Evolutionary conservation across 257 asterid species (phyloP).

Genomic region (Solanum pinnatisectum): DNA sequence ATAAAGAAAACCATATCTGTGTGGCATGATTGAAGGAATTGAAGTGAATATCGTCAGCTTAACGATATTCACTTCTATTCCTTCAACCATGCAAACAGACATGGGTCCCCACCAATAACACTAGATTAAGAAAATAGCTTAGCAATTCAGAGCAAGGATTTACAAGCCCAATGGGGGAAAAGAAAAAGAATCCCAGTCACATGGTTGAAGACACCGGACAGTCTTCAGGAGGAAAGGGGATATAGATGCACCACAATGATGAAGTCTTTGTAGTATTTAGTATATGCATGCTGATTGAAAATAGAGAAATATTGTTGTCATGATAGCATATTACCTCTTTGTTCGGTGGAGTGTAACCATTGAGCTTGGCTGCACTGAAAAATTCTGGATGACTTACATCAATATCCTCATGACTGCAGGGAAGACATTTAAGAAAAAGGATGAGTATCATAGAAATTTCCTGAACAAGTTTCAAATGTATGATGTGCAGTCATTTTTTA

Average conservation of each 20-base stretch:
- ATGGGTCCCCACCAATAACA: not conserved
- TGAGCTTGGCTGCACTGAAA: conserved; percentile 72
- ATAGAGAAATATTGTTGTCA: not conserved
- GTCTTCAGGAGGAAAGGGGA: not conserved
- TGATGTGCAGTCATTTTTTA: not conserved
- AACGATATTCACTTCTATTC: not conserved
- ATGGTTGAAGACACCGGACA: not conserved
- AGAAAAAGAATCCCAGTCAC: not conserved
- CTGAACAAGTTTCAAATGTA: not conserved
- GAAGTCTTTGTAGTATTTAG: not conserved
- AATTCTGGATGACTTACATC: conserved; percentile 98
- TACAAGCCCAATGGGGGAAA: not conserved
- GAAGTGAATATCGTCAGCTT: not conserved
- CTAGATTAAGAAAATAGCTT: not conserved
- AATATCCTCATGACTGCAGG: conserved; percentile 72
- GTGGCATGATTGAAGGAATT: not conserved
- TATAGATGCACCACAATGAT: not conserved
- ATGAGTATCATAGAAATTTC: not conserved
- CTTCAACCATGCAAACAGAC: not conserved
- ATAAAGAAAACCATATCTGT: not conserved
- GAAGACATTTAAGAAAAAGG: not conserved
- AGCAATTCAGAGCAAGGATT: not conserved
- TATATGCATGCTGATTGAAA: not conserved
- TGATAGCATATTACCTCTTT: conserved; percentile 50
- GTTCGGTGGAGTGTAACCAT: conserved; percentile 86